Evolutionary conservation across 345 rosid species (phyloP).

Genomic region (Ailanthus altissimus): DNA sequence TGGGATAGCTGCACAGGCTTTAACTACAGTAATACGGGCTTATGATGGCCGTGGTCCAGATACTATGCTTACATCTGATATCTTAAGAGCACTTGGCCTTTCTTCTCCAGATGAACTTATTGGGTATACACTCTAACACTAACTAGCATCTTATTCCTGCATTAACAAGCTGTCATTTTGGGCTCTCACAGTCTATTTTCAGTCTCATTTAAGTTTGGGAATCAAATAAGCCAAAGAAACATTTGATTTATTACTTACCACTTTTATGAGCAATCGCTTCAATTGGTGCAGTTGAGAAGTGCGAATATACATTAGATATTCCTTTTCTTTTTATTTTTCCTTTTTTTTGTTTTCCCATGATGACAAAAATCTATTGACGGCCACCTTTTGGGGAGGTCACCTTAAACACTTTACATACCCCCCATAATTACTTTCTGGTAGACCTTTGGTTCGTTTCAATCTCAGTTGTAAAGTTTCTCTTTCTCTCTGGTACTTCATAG

Average conservation of each 20-base stretch:
- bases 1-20: conserved; percentile 95
- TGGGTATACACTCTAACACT: conserved; percentile 42
- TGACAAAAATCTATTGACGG: neutral
- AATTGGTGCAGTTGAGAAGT: conserved; percentile 3
- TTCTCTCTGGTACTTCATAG: neutral
- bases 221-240: neutral
- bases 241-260: neutral
- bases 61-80: conserved; percentile 65
- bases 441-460: neutral
- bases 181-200: neutral
- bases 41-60: conserved; percentile 92
- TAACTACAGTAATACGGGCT: conserved; percentile 84
- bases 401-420: neutral
- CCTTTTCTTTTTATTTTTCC: neutral
- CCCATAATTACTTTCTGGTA: neutral
- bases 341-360: neutral
- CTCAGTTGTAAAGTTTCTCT: neutral
- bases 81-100: conserved; percentile 66
- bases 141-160: neutral
- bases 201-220: neutral
- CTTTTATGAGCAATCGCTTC: neutral
- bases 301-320: neutral
- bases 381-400: neutral
- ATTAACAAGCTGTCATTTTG: neutral
- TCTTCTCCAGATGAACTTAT: conserved; percentile 82